phyloP scores from a whole-genome alignment of 345 rosid genomes.

The Turritis glabra region DNA sequence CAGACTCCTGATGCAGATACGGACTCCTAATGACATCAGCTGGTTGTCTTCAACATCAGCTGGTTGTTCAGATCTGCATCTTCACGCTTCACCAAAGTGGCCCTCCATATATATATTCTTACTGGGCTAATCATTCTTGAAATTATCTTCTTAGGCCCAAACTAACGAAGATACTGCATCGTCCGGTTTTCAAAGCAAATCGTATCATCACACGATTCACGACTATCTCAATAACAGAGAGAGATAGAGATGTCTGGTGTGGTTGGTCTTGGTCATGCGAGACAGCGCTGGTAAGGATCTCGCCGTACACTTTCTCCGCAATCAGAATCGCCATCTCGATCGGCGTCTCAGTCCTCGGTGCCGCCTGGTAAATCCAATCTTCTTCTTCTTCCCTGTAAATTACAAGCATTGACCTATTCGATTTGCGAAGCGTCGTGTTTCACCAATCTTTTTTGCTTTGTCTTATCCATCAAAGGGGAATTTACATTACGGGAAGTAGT shows the following conservation, averaged over 20 bases:
- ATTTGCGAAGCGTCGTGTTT: constrained; percentile 1
- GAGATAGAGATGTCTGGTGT: constrained; percentile 45
- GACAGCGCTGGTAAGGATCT: constrained; percentile 75
- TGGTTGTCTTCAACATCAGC: no score
- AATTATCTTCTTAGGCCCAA: constrained; percentile 8
- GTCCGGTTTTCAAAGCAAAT: background rate
- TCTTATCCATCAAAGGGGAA: constrained; percentile 58
- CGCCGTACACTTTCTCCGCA: constrained; percentile 96
- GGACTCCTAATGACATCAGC: no score
- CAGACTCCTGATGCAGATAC: no score
- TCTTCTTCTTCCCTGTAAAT: background rate
- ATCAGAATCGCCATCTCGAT: constrained; percentile 91
- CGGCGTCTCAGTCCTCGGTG: constrained; percentile 99
- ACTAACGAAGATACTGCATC: background rate
- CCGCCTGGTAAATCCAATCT: constrained; percentile 72
- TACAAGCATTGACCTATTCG: constrained; percentile 1
- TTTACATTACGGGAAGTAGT: constrained; percentile 96
- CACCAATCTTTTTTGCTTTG: background rate
- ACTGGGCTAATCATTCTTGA: no score
- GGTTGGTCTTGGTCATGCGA: constrained; percentile 42
- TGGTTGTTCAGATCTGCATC: no score
- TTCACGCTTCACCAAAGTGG: no score
- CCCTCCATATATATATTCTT: no score
- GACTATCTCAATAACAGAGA: constrained; percentile 2
- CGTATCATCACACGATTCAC: constrained; percentile 20